phyloP scores from a whole-genome alignment of 495 filamentous ascomycete genomes.

The Rhypophila decipiens region DNA sequence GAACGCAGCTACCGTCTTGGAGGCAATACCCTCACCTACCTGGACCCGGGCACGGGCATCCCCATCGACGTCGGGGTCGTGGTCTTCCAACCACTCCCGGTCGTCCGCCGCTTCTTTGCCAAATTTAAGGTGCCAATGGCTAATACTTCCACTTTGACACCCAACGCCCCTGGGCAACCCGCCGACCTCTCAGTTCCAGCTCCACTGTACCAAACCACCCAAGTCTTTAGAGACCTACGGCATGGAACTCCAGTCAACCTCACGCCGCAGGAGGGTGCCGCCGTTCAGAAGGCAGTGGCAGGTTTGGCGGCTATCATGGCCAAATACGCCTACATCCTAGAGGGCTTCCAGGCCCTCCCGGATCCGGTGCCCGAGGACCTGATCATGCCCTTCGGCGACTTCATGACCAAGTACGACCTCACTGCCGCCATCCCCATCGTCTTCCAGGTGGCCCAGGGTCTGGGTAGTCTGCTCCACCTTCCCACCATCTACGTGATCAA shows the following conservation, averaged over 20 bases:
- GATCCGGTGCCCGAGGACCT: slow-evolving; percentile 37
- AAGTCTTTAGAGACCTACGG: slow-evolving; percentile 29
- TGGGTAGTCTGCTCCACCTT: slow-evolving; percentile 32
- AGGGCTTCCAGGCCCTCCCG: slow-evolving; percentile 11
- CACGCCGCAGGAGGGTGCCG: too few species aligned
- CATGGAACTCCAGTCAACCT: neutral
- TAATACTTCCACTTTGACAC: too few species aligned
- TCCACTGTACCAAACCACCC: slow-evolving; percentile 41
- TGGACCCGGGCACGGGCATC: slow-evolving; percentile 32
- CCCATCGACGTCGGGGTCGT: slow-evolving; percentile 9
- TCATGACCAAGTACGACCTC: slow-evolving; percentile 33
- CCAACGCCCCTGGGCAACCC: too few species aligned
- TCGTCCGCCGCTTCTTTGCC: neutral
- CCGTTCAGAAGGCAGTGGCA: slow-evolving; percentile 17
- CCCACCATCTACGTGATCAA: slow-evolving; percentile 19
- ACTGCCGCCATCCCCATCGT: slow-evolving; percentile 22
- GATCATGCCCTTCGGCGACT: slow-evolving; percentile 37
- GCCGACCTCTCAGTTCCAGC: too few species aligned
- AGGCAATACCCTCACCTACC: slow-evolving; percentile 38
- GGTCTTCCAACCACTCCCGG: neutral
- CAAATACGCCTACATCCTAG: slow-evolving; percentile 33
- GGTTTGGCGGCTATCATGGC: slow-evolving; percentile 19
- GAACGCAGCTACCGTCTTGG: slow-evolving; percentile 37
- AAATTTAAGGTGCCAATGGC: neutral
- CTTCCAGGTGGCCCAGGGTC: slow-evolving; percentile 25